Percentiles rank a stretch among this genome's conserved stretches.
Evolutionary conservation across 306 rosid genomes (phyloP).

Genomic region (Vigna radiata): DNA sequence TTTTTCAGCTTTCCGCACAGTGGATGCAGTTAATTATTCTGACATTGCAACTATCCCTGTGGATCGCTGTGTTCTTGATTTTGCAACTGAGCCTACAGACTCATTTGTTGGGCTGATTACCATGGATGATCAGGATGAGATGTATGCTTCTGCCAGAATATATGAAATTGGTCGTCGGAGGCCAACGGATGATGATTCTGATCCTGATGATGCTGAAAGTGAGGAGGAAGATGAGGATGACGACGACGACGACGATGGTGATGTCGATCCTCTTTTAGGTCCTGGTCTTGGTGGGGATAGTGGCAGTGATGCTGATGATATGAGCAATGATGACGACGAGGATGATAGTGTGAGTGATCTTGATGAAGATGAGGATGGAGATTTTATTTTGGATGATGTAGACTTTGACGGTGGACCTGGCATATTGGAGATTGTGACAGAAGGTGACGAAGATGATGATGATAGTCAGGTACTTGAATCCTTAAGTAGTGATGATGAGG

Average conservation of each 20-base stretch:
- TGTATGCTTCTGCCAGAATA: constrained; percentile 88
- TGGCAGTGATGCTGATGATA: constrained; percentile 76
- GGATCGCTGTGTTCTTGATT: constrained; percentile 98
- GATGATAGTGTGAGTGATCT: constrained; percentile 71
- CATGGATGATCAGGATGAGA: constrained; percentile 94
- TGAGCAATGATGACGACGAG: constrained; percentile 71
- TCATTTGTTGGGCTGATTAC: constrained; percentile 93
- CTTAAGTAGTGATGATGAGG: constrained; percentile 80
- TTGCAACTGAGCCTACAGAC: constrained; percentile 90
- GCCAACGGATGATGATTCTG: constrained; percentile 95
- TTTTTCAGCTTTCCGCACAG: constrained; percentile 90
- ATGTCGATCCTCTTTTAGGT: constrained; percentile 72
- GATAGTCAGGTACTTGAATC: constrained; percentile 70
- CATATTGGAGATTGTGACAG: constrained; percentile 69
- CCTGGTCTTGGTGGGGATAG: constrained; percentile 85
- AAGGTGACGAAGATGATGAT: constrained; percentile 83
- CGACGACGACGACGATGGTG: constrained; percentile 51
- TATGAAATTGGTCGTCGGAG: constrained; percentile 95
- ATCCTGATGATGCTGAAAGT: constrained; percentile 95
- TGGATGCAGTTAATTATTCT: constrained; percentile 92
- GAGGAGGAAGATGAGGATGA: constrained; percentile 93
- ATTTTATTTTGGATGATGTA: constrained; percentile 70
- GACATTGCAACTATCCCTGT: constrained; percentile 90
- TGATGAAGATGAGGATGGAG: constrained; percentile 79
- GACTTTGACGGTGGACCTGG: constrained; percentile 74